phyloP scores from a whole-genome alignment of 148 eudicot species.

The Bassia scoparia region DNA sequence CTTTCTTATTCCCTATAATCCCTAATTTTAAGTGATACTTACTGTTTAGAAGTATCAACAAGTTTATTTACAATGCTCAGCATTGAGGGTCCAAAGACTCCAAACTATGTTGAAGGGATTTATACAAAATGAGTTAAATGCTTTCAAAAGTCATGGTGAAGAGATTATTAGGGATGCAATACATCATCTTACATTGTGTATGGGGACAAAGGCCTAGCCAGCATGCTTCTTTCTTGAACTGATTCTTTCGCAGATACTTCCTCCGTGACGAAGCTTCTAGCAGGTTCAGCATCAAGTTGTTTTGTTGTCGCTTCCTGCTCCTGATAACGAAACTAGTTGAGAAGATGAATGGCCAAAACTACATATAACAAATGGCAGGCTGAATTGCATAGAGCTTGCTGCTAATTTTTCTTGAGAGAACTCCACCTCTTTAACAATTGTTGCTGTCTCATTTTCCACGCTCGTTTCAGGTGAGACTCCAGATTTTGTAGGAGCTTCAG shows the following conservation, averaged over 20 bases:
- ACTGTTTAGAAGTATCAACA: not conserved
- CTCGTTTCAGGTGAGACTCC: slow-evolving; percentile 26
- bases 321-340: slow-evolving; percentile 14
- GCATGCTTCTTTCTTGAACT: slow-evolving; percentile 13
- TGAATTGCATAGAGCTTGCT: slow-evolving; percentile 12
- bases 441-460: slow-evolving; percentile 29
- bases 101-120: not conserved
- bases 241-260: slow-evolving; percentile 19
- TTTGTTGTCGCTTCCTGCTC: slow-evolving; percentile 20
- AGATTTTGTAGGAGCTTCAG: slow-evolving; percentile 25
- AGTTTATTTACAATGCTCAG: not conserved
- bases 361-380: slow-evolving; percentile 3
- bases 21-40: no score
- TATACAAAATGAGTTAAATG: not conserved
- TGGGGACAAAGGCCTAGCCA: slow-evolving; percentile 56
- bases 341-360: slow-evolving; percentile 3
- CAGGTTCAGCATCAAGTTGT: slow-evolving; percentile 23
- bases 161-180: not conserved
- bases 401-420: slow-evolving; percentile 28
- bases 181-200: slow-evolving; percentile 54
- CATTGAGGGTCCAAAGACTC: not conserved
- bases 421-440: slow-evolving; percentile 31
- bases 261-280: slow-evolving; percentile 17
- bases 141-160: not conserved
- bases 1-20: not conserved